Conservation (phyloP, 2,329 filamentous ascomycete species). For the Bipolaris gigantea region DNA sequence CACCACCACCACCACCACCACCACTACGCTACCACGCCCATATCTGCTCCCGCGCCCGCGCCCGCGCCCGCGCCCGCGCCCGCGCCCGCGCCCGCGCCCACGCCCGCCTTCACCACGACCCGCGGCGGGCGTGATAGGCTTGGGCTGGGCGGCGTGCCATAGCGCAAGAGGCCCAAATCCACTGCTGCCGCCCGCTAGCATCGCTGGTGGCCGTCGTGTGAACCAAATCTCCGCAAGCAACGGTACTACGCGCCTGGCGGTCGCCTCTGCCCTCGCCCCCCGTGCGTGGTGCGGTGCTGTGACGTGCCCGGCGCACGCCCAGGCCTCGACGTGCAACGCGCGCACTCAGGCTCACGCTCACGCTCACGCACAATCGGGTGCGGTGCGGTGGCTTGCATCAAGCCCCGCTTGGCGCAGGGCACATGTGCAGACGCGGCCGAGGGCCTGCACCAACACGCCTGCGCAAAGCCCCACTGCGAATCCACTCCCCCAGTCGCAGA, state of each 20-base stretch:
- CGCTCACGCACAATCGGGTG: conserved; percentile 7
- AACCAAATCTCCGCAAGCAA: neutral
- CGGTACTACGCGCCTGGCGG: neutral
- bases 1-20: neutral
- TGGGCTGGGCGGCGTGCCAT: neutral
- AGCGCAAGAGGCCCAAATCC: neutral
- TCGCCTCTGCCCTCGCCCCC: neutral
- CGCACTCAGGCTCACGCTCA: too few relatives aligned
- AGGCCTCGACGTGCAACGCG: neutral
- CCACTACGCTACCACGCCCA: neutral
- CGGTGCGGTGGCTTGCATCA: conserved; percentile 25
- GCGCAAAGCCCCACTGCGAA: neutral
- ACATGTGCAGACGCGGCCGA: conserved; percentile 21
- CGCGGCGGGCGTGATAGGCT: neutral
- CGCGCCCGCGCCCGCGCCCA: neutral
- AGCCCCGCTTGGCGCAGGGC: conserved; percentile 26
- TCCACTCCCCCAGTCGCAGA: conserved; percentile 16
- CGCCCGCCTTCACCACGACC: neutral
- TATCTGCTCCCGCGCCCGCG: neutral
- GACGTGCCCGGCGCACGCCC: neutral
- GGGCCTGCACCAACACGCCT: conserved; percentile 17
- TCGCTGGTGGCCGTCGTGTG: neutral
- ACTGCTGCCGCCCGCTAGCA: conserved; percentile 1
- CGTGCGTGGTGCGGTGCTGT: neutral
- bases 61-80: neutral